phyloP scores from a whole-genome alignment of 495 filamentous ascomycete species.

The Xylaria venustula region DNA sequence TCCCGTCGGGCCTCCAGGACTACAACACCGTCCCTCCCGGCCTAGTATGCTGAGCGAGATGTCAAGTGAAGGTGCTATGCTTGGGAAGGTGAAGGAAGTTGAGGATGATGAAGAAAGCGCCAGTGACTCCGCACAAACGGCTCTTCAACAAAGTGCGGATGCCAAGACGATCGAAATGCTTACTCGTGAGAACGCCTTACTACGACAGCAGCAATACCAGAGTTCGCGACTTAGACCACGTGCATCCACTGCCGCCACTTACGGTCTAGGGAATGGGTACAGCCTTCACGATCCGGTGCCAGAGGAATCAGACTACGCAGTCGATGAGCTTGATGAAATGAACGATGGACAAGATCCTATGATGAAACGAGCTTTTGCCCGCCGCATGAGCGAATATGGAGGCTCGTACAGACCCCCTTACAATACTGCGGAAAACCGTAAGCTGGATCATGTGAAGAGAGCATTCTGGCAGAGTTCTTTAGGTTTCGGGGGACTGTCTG shows the following conservation, averaged over 20 bases:
- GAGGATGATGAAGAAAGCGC: slow-evolving; percentile 73
- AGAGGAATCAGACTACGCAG: slow-evolving; percentile 68
- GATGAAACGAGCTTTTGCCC: slow-evolving; percentile 52
- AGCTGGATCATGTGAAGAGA: slow-evolving; percentile 74
- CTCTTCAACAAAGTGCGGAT: slow-evolving; percentile 52
- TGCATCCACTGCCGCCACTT: slow-evolving; percentile 53
- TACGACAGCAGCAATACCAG: slow-evolving; percentile 66
- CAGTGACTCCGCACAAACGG: slow-evolving; percentile 54
- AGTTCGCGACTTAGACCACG: slow-evolving; percentile 61
- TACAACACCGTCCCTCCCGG: slow-evolving; percentile 80
- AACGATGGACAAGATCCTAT: slow-evolving; percentile 55
- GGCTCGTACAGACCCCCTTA: slow-evolving; percentile 57
- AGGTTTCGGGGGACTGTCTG: slow-evolving; percentile 68
- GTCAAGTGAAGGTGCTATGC: slow-evolving; percentile 64
- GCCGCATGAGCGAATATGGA: slow-evolving; percentile 64
- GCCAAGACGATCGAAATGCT: slow-evolving; percentile 73
- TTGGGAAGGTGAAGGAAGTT: slow-evolving; percentile 78
- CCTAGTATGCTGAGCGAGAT: slow-evolving; percentile 83
- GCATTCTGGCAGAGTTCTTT: slow-evolving; percentile 86
- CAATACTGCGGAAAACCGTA: slow-evolving; percentile 63
- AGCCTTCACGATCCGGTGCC: slow-evolving; percentile 62
- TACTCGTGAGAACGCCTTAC: slow-evolving; percentile 67
- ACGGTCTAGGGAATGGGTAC: slow-evolving; percentile 57
- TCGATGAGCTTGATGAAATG: slow-evolving; percentile 67
- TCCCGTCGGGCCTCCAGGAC: slow-evolving; percentile 55